These are phyloP conservation scores for Clavispora santaluciae DNA, from an alignment of 805 yeast species.

Conservation along the genomic window DNA sequence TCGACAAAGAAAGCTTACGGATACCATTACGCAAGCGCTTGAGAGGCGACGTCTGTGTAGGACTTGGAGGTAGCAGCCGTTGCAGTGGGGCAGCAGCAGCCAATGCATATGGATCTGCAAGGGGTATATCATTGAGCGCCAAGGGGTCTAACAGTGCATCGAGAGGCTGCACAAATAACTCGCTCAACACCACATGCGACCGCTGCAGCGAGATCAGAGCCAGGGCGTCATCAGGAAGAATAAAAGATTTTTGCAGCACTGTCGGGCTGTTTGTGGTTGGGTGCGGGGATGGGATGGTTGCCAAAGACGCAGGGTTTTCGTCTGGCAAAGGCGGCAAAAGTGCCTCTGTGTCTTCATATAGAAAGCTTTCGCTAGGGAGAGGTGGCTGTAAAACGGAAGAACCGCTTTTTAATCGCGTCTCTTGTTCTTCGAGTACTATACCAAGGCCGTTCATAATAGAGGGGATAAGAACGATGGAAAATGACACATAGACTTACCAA, in stretches of 20 bases:
- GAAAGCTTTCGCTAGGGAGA: slow-evolving; percentile 7
- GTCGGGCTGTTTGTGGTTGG: slow-evolving; percentile 3
- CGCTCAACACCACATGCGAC: not conserved
- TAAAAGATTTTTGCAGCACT: not conserved
- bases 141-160: not conserved
- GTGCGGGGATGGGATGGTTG: slow-evolving; percentile 3
- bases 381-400: slow-evolving; percentile 9
- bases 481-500: not conserved
- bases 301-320: slow-evolving; percentile 2
- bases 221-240: not conserved
- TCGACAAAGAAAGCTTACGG: slow-evolving; percentile 29
- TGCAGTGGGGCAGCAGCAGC: slow-evolving; percentile 1
- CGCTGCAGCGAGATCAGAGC: not conserved
- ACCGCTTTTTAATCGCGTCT: slow-evolving; percentile 10
- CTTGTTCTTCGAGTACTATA: slow-evolving; percentile 16
- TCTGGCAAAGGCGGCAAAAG: slow-evolving; percentile 23
- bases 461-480: not conserved
- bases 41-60: slow-evolving; percentile 24
- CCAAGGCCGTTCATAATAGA: slow-evolving; percentile 15
- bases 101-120: not conserved
- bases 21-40: slow-evolving; percentile 35
- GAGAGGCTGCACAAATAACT: slow-evolving; percentile 1
- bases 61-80: slow-evolving; percentile 4
- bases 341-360: slow-evolving; percentile 10
- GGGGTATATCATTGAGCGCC: slow-evolving; percentile 1